Evolutionary conservation across 2,329 filamentous ascomycete species (phyloP), one percentile per base, ranked within the genome.

Genomic region (Colletotrichum sublineola): DNA sequence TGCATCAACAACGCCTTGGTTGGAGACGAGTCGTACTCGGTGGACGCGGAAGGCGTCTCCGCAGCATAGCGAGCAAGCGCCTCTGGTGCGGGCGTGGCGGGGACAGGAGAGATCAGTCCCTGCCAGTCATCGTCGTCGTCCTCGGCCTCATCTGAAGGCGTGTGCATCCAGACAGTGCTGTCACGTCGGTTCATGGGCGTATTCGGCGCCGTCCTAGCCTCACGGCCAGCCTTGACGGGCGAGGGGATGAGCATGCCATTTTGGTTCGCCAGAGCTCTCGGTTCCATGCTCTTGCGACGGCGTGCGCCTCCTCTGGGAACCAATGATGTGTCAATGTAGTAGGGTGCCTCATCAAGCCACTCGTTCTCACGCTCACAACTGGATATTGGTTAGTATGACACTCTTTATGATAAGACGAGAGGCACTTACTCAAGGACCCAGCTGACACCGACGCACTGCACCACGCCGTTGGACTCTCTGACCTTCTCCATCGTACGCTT

Each of bases 341-440:
- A 96, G 0, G 89, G 85, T 0, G 84, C 82, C 79, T 96, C 93
- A 40, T 94, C 91, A 3, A 95, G 85, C 93, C 93, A 95, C 79
- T 89, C 85, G 74, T 93, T 93, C 77, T 93, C 90, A 18, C 92
- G 87, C 80, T 96, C 93, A 77, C 93, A 96, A 76, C 92, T 94
- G 60, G 29, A 6, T 6, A 3, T 15, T 63, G 5, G 50, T 24
- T 67, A 64, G 53, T 36, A 7, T 20, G 33, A 5, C 55, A 63
- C 24, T 18, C 7, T 14, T 46, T 14, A 31, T 29, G 63, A 52
- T 14, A 31, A 20, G 52, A 24, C 24, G 48, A 31, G 18, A 38
- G 12, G 55, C 71, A 89, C 92, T 88, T 89, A 94, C 92, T 97
- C 94, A 74, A 97, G 87, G 67, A 96, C 93, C 94, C 94, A 97